These are phyloP conservation scores for Taiozyma sp. DNA, from an alignment of 1,139 yeast species.

Conservation along the genomic window DNA sequence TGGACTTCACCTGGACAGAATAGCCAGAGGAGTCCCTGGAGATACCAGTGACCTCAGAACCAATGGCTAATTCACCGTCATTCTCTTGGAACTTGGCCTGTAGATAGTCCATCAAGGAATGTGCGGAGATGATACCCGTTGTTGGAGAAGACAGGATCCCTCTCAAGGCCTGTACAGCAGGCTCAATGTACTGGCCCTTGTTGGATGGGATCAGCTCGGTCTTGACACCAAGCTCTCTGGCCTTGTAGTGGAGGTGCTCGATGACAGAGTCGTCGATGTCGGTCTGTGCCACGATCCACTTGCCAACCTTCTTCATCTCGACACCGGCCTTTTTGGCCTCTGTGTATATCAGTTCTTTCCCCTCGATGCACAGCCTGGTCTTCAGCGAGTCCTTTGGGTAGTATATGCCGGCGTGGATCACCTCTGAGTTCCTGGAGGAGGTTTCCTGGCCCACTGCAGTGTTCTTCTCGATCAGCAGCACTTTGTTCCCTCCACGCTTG, in stretches of 20 bases:
- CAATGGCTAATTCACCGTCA: constrained; percentile 56
- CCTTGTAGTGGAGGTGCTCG: constrained; percentile 45
- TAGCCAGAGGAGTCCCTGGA: constrained; percentile 27
- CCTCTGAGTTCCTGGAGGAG: constrained; percentile 85
- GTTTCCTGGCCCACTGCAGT: constrained; percentile 69
- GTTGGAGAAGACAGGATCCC: constrained; percentile 76
- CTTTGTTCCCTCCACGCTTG: constrained; percentile 41
- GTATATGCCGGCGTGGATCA: constrained; percentile 87
- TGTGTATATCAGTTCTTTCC: constrained; percentile 63
- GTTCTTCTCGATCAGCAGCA: constrained; percentile 68
- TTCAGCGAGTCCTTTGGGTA: constrained; percentile 68
- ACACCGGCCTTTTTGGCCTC: constrained; percentile 48
- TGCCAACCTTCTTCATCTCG: constrained; percentile 64
- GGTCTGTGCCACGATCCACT: constrained; percentile 84
- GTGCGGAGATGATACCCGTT: constrained; percentile 83
- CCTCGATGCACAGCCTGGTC: constrained; percentile 66
- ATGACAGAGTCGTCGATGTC: constrained; percentile 59
- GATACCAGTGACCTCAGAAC: constrained; percentile 51
- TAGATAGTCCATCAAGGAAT: constrained; percentile 60
- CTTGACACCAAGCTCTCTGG: constrained; percentile 53
- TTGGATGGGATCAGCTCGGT: constrained; percentile 47
- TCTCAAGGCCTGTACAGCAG: constrained; percentile 55
- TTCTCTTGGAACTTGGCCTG: constrained; percentile 48
- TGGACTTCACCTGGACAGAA: constrained; percentile 31
- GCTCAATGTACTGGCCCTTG: constrained; percentile 48